Evolutionary conservation across 2,329 filamentous ascomycete species (phyloP).

Genomic region (Arthrobotrys conoides): DNA sequence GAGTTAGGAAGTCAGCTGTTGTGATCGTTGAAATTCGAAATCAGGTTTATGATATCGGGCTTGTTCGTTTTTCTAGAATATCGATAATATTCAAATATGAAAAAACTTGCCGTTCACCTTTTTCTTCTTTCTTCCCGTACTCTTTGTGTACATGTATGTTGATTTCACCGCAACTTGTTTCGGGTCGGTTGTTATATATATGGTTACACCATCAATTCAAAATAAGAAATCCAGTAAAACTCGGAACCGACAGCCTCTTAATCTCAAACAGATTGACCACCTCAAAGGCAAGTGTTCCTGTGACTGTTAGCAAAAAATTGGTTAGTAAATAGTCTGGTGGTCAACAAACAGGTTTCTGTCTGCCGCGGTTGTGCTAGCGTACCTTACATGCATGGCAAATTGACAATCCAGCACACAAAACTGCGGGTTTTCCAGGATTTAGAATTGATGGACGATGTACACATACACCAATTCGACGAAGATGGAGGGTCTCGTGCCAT

Average conservation of each 20-base stretch:
- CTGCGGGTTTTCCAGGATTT: conserved; percentile 15
- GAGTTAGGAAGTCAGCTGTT: too few relatives aligned
- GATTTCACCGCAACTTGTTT: too few relatives aligned
- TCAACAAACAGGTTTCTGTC: conserved; percentile 20
- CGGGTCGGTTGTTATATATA: too few relatives aligned
- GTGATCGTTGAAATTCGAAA: too few relatives aligned
- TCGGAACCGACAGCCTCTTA: neutral
- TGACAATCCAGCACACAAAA: neutral
- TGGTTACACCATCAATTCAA: too few relatives aligned
- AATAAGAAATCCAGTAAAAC: too few relatives aligned
- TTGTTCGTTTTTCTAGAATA: neutral
- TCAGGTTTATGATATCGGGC: too few relatives aligned
- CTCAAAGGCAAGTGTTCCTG: conserved; percentile 1
- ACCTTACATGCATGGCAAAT: conserved; percentile 15
- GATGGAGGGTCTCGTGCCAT: conserved; percentile 18
- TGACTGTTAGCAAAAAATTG: neutral
- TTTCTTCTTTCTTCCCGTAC: too few relatives aligned
- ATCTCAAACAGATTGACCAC: neutral
- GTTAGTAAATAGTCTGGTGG: too few relatives aligned
- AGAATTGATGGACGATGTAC: neutral
- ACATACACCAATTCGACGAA: neutral
- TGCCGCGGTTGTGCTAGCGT: neutral
- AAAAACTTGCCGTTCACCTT: too few relatives aligned
- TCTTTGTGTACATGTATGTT: too few relatives aligned
- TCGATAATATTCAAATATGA: neutral